Evolutionary conservation across 495 filamentous ascomycete genomes (phyloP), one percentile per base, ranked within the genome.

Genomic region (Xylaria palmicola): DNA sequence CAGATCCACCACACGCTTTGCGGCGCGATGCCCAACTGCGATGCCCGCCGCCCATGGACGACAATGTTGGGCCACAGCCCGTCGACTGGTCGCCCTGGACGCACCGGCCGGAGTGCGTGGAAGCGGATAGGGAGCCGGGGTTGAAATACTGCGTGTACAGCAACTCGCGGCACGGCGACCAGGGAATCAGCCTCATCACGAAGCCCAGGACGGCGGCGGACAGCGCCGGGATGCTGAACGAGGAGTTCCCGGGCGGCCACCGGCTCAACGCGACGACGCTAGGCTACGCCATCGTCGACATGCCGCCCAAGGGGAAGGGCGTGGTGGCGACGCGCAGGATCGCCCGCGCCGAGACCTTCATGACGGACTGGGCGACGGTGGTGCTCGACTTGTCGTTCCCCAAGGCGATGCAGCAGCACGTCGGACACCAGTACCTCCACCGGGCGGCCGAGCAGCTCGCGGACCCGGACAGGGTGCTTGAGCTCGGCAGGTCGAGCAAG

Each of bases 241-340:
- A 72, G 44, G 59, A 60, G 56, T 62, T 30, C 27, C 62, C 20
- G 59, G 59, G 45, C 52, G 63, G 34, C 37, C 54, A 19, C 56
- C 39, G 22, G 44, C 51, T 12, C 55, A 62, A 37, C 6, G 56
- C 13, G 27, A 49, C 13, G 17, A 54, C 1, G 43, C 44, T 19
- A 68, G 54, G 3, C 56, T 56, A 22, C 64, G 68, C 4, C 72
- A 59, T 59, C 57, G 59, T 71, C 20, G 69, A 74, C 30, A 63
- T 79, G 2, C 71, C 71, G 1, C 68, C 69, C 4, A 76, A 74
- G 58, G 76, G 76, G 1, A 77, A 71, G 43, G 75, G 76, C 3
- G 52, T 76, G 4, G 53, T 79, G 0, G 75, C 76, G 3, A 70
- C 67, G 27, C 66, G 72, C 27, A 59, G 29, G 6, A 73, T 79